Evolutionary conservation across 768 basidiomycete genomes (phyloP), one percentile per base, ranked within the genome.

Genomic region (Podaxis rugospora): DNA sequence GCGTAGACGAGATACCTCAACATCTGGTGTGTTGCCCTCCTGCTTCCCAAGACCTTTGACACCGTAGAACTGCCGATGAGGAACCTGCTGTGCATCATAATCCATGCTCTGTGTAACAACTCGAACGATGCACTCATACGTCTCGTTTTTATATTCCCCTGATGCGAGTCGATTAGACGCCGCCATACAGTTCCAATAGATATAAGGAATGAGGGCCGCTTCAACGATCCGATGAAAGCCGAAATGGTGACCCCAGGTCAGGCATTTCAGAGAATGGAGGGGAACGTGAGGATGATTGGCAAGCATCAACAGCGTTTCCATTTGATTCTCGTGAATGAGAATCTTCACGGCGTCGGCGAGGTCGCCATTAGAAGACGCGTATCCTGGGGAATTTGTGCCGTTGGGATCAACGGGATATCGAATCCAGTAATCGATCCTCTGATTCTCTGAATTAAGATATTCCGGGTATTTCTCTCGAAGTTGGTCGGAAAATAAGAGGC

Each of bases 181-280:
- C n/a, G 72, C 68, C 16, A 69, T 69, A 10, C 73, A 27, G 47
- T 78, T 79, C 68, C 77, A 72, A 53, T 74, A 72, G 2, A 78
- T 59, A 64, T 78, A 80, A 0, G 68, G 64, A 3, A 55, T 54
- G 1, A 77, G 63, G 1, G 76, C 74, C 16, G 67, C 61, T 36
- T 74, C 65, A 56, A 64, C 66, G 35, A 73, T 66, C 11, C 72
- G 67, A 4, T 68, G 68, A 59, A 71, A 75, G 0, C 75, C 76
- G 57, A 72, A 73, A 56, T 74, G 67, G 62, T 76, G 69, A 0
- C 71, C 71, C 69, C 71, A 75, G 14, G 55, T 44, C 27, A 75
- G 50, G 2, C 63, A n/a, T 7, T 66, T 64, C 13, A 77, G 70
- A 4, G 53, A 21, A 1, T 16, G 16, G 9, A 79, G 66, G 0